These are phyloP conservation scores for Syzygium aqueum DNA, from an alignment of 345 rosid genomes.

Conservation along the genomic window DNA sequence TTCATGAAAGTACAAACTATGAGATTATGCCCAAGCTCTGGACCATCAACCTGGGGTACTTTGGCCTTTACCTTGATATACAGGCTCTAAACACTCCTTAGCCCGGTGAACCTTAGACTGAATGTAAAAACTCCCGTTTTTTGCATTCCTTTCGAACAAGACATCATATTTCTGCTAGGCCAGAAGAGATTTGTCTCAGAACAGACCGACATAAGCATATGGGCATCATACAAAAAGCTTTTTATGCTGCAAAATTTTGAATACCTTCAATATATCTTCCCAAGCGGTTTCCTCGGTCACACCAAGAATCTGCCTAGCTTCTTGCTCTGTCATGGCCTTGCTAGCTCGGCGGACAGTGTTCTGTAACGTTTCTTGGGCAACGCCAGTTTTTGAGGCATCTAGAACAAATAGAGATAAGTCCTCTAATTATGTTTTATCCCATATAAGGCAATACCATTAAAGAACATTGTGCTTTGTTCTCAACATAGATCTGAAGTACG, in stretches of 20 bases:
- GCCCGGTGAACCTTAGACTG: constrained; percentile 95
- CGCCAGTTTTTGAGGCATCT: constrained; percentile 85
- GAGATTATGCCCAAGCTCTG: not conserved
- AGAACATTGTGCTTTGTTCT: not conserved
- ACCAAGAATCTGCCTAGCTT: constrained; percentile 89
- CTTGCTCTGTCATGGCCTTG: constrained; percentile 67
- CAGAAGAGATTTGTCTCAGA: not conserved
- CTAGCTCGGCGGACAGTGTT: constrained; percentile 40
- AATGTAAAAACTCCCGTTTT: constrained; percentile 83
- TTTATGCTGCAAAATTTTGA: not conserved
- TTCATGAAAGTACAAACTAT: not conserved
- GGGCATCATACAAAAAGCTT: not conserved
- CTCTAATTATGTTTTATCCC: not conserved
- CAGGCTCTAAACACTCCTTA: constrained; percentile 74
- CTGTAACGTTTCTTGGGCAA: constrained; percentile 53
- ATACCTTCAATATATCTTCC: constrained; percentile 75
- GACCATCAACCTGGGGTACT: constrained; percentile 30
- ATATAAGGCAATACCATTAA: not conserved
- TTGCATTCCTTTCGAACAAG: constrained; percentile 68
- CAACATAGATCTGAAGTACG: not conserved
- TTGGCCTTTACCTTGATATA: constrained; percentile 30
- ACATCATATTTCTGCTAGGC: constrained; percentile 58
- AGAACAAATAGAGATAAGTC: not conserved
- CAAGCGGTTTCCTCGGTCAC: constrained; percentile 54
- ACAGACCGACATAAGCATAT: not conserved